phyloP scores from a whole-genome alignment of 768 basidiomycete genomes.

The Exidia glandulosa region DNA sequence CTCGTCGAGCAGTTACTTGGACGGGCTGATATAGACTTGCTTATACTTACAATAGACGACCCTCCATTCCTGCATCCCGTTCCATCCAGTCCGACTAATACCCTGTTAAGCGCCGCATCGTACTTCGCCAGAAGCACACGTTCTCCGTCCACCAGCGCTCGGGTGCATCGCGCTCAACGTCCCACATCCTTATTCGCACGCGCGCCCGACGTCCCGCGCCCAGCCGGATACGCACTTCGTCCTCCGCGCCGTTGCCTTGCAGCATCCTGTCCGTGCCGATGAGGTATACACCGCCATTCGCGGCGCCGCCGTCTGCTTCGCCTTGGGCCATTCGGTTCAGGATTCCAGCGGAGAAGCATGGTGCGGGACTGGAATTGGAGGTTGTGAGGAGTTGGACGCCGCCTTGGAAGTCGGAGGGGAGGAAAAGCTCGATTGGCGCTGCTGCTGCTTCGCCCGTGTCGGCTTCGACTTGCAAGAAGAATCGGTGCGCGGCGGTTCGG shows the following conservation, averaged over 20 bases:
- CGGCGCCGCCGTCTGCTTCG: constrained; percentile 56
- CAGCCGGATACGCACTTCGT: background rate
- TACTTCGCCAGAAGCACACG: no score
- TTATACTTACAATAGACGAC: background rate
- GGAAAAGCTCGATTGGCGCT: background rate
- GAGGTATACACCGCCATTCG: constrained; percentile 44
- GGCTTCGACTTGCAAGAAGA: background rate
- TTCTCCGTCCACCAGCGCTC: no score
- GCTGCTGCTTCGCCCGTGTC: background rate
- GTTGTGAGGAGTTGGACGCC: background rate
- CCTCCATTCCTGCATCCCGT: no score
- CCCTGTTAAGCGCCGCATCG: no score
- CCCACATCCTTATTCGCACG: background rate
- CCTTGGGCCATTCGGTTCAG: constrained; percentile 5
- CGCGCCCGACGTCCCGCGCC: background rate
- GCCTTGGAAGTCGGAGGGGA: background rate
- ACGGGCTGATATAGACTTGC: background rate
- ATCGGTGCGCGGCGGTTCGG: background rate
- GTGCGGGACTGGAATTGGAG: background rate
- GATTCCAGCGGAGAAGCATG: background rate
- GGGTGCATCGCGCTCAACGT: background rate
- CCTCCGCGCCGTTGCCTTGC: background rate
- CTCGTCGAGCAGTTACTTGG: background rate
- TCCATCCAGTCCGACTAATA: no score
- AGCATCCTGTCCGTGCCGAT: background rate